Conservation (phyloP, 805 yeast genomes). For the Candida coleopterorum region DNA sequence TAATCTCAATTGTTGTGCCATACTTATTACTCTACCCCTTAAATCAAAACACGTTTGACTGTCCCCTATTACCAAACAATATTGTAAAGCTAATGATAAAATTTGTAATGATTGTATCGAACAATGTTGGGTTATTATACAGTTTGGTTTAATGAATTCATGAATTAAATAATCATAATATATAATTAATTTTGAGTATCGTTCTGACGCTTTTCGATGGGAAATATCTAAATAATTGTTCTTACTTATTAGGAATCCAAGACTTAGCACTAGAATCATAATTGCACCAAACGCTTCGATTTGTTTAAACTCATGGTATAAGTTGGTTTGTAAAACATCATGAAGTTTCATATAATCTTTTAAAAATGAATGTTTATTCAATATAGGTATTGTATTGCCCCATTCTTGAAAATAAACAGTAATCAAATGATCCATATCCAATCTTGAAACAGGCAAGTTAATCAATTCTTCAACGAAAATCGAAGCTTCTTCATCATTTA, state of each 20-base stretch:
- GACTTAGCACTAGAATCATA: constrained; percentile 42
- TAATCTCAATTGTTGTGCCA: constrained; percentile 81
- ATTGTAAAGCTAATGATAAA: constrained; percentile 61
- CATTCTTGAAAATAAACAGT: constrained; percentile 72
- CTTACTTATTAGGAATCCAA: constrained; percentile 44
- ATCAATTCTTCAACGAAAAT: constrained; percentile 35
- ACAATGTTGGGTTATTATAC: constrained; percentile 51
- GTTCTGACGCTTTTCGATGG: constrained; percentile 11
- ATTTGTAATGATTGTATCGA: constrained; percentile 69
- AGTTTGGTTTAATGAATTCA: constrained; percentile 56
- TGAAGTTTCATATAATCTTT: constrained; percentile 48
- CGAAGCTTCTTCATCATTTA: constrained; percentile 36
- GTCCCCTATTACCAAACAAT: constrained; percentile 70
- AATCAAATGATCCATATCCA: constrained; percentile 63
- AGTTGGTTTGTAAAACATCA: constrained; percentile 35
- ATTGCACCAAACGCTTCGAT: constrained; percentile 55
- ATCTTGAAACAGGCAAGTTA: constrained; percentile 43
- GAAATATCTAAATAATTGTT: constrained; percentile 19
- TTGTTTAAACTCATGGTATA: constrained; percentile 21
- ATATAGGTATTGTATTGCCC: constrained; percentile 64
- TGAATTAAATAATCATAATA: constrained; percentile 60
- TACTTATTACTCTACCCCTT: constrained; percentile 69
- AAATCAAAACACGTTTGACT: constrained; percentile 68
- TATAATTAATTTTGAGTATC: constrained; percentile 24
- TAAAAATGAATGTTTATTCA: constrained; percentile 67